These are phyloP conservation scores for Nemania diffusa DNA, from an alignment of 2,329 filamentous ascomycete species.

Conservation along the genomic window DNA sequence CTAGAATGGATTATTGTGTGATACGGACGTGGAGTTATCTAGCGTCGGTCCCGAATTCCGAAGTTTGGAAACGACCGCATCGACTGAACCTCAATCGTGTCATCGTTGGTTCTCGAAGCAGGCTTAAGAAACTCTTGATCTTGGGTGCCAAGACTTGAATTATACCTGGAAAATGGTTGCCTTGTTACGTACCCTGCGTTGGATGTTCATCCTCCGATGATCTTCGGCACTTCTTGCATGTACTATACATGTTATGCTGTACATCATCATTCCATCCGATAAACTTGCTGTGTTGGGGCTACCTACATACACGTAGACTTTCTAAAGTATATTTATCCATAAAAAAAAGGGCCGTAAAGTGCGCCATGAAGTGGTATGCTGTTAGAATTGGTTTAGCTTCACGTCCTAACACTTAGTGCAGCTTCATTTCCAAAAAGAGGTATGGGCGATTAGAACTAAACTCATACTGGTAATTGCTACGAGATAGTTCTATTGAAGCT, in stretches of 20 bases:
- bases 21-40: background rate
- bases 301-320: background rate
- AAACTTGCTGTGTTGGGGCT: background rate
- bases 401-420: background rate
- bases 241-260: background rate
- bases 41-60: background rate
- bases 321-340: too few species aligned
- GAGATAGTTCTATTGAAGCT: background rate
- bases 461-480: background rate
- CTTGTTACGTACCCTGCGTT: conserved; percentile 11
- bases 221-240: conserved; percentile 21
- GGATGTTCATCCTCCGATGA: conserved; percentile 2
- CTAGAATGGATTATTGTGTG: background rate
- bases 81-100: background rate
- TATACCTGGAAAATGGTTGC: background rate
- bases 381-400: conserved; percentile 3
- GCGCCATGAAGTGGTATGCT: background rate
- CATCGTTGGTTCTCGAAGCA: background rate
- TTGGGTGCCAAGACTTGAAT: background rate
- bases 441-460: background rate
- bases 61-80: conserved; percentile 6
- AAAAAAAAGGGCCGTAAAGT: background rate
- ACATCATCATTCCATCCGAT: background rate
- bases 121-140: background rate
- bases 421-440: too few species aligned